phyloP scores from a whole-genome alignment of 2,329 filamentous ascomycete genomes.

The Xylariaceae sp. region DNA sequence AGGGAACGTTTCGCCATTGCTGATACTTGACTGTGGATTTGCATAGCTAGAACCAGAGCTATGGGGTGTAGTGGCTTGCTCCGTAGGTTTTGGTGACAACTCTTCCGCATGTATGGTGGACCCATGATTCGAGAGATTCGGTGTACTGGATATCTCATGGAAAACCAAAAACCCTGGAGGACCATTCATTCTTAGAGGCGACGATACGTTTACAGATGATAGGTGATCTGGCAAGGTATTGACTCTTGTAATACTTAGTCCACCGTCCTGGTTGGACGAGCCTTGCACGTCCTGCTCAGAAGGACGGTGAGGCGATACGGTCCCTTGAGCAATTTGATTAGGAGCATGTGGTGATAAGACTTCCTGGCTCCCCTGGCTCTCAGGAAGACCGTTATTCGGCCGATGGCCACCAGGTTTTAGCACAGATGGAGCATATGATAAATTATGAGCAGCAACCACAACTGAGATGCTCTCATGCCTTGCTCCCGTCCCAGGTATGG shows the following conservation, averaged over 20 bases:
- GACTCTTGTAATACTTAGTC: conserved; percentile 30
- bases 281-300: neutral
- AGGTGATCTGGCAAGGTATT: conserved; percentile 28
- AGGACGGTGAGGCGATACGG: neutral
- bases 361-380: neutral
- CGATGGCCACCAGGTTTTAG: conserved; percentile 31
- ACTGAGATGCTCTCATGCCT: conserved; percentile 33
- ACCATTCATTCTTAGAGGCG: conserved; percentile 27
- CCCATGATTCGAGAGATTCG: conserved; percentile 7
- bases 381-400: conserved; percentile 7
- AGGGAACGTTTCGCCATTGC: conserved; percentile 22
- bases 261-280: conserved; percentile 4
- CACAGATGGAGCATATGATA: conserved; percentile 25
- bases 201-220: conserved; percentile 16
- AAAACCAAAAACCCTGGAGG: conserved; percentile 36
- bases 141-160: conserved; percentile 32
- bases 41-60: neutral
- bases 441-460: neutral
- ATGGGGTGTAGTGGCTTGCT: neutral
- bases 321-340: neutral
- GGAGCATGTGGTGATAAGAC: neutral
- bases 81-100: neutral
- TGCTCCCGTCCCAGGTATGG: conserved; percentile 29
- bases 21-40: conserved; percentile 7
- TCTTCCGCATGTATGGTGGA: neutral